Evolutionary conservation across 306 rosid species (phyloP).

Genomic region (barrel medic (Medicago truncatula)): DNA sequence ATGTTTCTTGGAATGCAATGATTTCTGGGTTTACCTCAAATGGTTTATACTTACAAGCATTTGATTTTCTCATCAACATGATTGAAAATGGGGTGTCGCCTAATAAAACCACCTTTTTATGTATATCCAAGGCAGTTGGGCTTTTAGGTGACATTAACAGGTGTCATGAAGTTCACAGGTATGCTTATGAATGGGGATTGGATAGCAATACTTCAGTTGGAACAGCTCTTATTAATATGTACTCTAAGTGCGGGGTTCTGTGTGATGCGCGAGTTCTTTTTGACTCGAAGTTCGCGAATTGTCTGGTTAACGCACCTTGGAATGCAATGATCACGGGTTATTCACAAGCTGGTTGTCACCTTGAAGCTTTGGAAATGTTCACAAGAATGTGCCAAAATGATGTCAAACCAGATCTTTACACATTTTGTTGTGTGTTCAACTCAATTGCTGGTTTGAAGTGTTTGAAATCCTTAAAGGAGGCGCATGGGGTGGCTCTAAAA

Average conservation of each 20-base stretch:
- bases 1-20: conserved; percentile 80
- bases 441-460: conserved; percentile 64
- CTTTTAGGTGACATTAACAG: conserved; percentile 54
- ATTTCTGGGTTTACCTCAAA: conserved; percentile 66
- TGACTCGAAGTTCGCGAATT: conserved; percentile 46
- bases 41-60: conserved; percentile 59
- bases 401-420: conserved; percentile 58
- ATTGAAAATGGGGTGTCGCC: conserved; percentile 52
- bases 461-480: conserved; percentile 42
- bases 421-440: conserved; percentile 70
- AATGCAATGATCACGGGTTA: conserved; percentile 80
- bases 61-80: conserved; percentile 61
- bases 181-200: conserved; percentile 62
- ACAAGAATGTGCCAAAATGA: conserved; percentile 58
- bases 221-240: conserved; percentile 77
- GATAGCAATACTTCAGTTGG: conserved; percentile 63
- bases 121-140: conserved; percentile 70
- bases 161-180: conserved; percentile 55
- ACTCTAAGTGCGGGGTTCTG: conserved; percentile 63
- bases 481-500: conserved; percentile 65
- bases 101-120: conserved; percentile 54
- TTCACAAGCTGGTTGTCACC: conserved; percentile 59
- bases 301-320: conserved; percentile 67
- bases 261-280: conserved; percentile 60
- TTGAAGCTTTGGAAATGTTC: conserved; percentile 65